Conservation (phyloP, 2,329 filamentous ascomycete genomes). For the Pyrenophora tritici-repentis region DNA sequence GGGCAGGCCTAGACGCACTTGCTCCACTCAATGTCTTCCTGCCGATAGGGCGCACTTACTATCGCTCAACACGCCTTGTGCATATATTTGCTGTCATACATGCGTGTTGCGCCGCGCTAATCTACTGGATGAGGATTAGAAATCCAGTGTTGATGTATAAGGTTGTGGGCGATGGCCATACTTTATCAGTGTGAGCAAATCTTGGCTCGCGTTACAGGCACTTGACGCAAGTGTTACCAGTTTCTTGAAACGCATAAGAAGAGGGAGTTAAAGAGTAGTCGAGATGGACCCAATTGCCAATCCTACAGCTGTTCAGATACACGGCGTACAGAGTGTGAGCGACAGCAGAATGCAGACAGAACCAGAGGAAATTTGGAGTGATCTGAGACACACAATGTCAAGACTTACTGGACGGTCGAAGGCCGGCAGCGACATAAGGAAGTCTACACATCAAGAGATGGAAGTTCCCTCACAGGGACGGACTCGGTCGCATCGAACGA, state of each 20-base stretch:
- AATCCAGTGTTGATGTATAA: background rate
- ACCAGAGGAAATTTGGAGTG: constrained; percentile 27
- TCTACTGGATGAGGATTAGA: background rate
- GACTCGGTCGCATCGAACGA: constrained; percentile 14
- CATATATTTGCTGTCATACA: background rate
- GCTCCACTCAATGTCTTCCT: no score
- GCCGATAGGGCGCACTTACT: background rate
- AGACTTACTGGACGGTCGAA: constrained; percentile 28
- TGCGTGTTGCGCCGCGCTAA: background rate
- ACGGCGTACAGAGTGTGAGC: constrained; percentile 20
- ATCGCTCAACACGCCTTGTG: background rate
- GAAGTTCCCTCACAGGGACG: constrained; percentile 10
- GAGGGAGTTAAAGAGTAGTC: background rate
- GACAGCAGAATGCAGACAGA: constrained; percentile 11
- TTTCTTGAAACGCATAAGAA: no score
- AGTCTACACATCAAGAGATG: constrained; percentile 14
- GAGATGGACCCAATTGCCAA: constrained; percentile 39
- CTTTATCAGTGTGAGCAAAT: no score
- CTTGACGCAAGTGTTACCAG: no score
- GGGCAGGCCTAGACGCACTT: no score
- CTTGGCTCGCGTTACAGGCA: no score
- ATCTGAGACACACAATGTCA: constrained; percentile 24
- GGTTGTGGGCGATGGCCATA: no score
- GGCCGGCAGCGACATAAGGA: constrained; percentile 19
- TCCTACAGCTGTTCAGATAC: constrained; percentile 31